phyloP scores from a whole-genome alignment of 2,329 filamentous ascomycete genomes.

The Fusarium nisikadoi region DNA sequence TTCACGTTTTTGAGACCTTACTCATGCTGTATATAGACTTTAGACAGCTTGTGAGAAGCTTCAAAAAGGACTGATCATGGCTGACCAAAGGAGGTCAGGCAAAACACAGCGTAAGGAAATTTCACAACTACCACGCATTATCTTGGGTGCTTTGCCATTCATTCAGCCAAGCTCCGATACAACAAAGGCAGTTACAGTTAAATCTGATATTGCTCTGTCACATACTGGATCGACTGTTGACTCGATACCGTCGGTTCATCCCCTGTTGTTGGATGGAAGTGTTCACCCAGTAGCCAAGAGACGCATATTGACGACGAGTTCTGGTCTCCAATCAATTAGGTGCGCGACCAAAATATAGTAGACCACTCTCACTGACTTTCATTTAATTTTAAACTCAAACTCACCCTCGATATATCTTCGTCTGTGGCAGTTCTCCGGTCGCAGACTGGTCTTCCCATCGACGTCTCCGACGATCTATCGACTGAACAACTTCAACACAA shows the following conservation, averaged over 20 bases:
- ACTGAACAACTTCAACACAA: too few relatives aligned
- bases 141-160: not conserved
- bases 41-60: too few relatives aligned
- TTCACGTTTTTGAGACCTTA: not conserved
- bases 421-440: too few relatives aligned
- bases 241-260: not conserved
- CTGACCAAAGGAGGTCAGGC: not conserved
- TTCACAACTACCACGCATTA: not conserved
- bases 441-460: not conserved
- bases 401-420: not conserved
- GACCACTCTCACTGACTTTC: too few relatives aligned
- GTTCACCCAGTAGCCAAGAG: not conserved
- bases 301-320: too few relatives aligned
- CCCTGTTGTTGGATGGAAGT: not conserved
- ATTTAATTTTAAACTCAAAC: too few relatives aligned
- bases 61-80: not conserved
- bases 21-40: not conserved
- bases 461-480: not conserved
- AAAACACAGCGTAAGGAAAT: not conserved
- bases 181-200: not conserved
- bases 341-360: not conserved
- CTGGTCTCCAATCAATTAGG: not conserved
- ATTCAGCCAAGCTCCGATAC: too few relatives aligned
- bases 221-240: not conserved
- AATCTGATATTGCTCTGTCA: not conserved